Base-by-base conservation (phyloP, 768 basidiomycete genomes). In the Tricholoma matsutake region DNA sequence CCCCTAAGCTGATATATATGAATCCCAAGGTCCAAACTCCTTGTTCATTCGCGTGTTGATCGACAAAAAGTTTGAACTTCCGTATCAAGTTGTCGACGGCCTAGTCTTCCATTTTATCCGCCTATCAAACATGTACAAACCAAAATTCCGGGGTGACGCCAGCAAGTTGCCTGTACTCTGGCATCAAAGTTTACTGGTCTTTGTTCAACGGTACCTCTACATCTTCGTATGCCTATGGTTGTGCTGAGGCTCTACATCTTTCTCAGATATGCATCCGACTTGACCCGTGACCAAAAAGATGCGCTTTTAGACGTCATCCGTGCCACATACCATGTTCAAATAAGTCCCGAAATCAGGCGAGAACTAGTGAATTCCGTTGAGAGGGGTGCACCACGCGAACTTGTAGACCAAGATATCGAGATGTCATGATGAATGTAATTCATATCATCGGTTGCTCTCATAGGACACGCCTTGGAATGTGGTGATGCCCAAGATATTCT, bases 61-160 rank as follows among this genome's bases (percentile, higher is more conserved):
- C 54, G 97, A 99, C 79, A 99, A 99, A 76, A 99, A 99, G 72
- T 92, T 96, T 71, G 94, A 97, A 62, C 79, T 99, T 31, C 97
- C 97, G 0, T 99, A 95, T 81, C 96, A 98, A 76, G 96, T 97
- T 29, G 86, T 99, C 57, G 97, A 99, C 71, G 91, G 93, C 2
- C 85, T 99, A 60, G 96, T 98, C 11, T 96, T 97, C 81, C 97
- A 99, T 78, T 99, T 97, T 72, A 94, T 98, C 68, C 89, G 95
- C 25, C 86, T 98, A 45, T 94, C 95, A 25, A 96, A 97, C 72
- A 88, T 87, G 13, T 91, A 93, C 76, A 92, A 89, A 75, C 86
- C 85, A 49, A 86, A 81, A 59, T 79, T 77, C 18, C 80, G 85
- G 53, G 89, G 86, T 25, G 91, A 92, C 54, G 77, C 85, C 1